Conservation (phyloP, 768 basidiomycete genomes). For the Amanita jacksonii region DNA sequence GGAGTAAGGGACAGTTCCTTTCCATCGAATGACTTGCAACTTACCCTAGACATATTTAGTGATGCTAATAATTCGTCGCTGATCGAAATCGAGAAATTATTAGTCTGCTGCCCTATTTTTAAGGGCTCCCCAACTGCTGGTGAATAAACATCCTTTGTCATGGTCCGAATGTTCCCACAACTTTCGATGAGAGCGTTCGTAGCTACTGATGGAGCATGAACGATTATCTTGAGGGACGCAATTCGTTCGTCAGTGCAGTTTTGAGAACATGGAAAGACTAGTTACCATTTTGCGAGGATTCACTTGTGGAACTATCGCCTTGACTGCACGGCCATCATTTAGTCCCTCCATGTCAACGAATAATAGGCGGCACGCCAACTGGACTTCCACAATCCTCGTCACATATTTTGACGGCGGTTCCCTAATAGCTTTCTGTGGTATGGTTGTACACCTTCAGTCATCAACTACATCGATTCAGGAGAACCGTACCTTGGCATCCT, state of each 20-base stretch:
- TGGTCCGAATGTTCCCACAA: slow-evolving; percentile 73
- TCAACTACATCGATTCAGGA: neutral
- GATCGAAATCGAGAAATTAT: slow-evolving; percentile 88
- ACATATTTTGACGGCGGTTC: slow-evolving; percentile 93
- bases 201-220: slow-evolving; percentile 63
- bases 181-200: slow-evolving; percentile 70
- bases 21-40: slow-evolving; percentile 20
- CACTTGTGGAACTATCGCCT: slow-evolving; percentile 93
- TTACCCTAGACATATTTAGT: slow-evolving; percentile 79
- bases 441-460: neutral
- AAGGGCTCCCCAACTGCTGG: slow-evolving; percentile 69
- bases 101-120: slow-evolving; percentile 93
- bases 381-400: slow-evolving; percentile 62
- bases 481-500: slow-evolving; percentile 63
- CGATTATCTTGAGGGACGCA: slow-evolving; percentile 59
- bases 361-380: slow-evolving; percentile 76
- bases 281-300: slow-evolving; percentile 91
- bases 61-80: slow-evolving; percentile 79
- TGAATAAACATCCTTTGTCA: slow-evolving; percentile 89
- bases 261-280: slow-evolving; percentile 1
- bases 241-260: neutral
- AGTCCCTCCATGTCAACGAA: slow-evolving; percentile 96
- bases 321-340: slow-evolving; percentile 93
- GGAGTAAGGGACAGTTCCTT: neutral
- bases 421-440: slow-evolving; percentile 50